Percentiles rank a stretch among this genome's conserved stretches.
phyloP scores from a whole-genome alignment of 768 basidiomycete genomes.

The Exidia glandulosa region DNA sequence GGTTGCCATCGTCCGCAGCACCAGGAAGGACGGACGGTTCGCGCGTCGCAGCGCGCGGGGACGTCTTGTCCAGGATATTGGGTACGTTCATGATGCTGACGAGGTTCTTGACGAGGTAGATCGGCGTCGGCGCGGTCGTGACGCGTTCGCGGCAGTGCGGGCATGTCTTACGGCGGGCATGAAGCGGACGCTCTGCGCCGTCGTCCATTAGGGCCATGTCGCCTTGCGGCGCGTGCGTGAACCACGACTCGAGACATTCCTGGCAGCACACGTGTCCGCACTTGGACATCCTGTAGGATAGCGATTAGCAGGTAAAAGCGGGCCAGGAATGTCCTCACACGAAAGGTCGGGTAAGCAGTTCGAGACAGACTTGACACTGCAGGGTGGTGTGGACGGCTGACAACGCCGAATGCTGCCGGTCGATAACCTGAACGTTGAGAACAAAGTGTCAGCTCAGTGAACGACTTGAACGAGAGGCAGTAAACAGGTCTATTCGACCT shows the following conservation, averaged over 20 bases:
- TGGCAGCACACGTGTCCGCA: slow-evolving; percentile 7
- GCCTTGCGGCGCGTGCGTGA: slow-evolving; percentile 35
- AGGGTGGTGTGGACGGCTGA: slow-evolving; percentile 47
- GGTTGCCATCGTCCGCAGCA: slow-evolving; percentile 30
- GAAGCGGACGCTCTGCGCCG: slow-evolving; percentile 10
- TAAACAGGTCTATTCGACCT: too few relatives aligned
- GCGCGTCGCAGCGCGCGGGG: slow-evolving; percentile 11
- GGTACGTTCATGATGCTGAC: slow-evolving; percentile 40
- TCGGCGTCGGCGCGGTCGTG: slow-evolving; percentile 33
- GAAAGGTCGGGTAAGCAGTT: slow-evolving; percentile 61
- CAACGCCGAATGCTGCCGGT: slow-evolving; percentile 43
- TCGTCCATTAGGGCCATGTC: slow-evolving; percentile 9
- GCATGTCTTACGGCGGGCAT: slow-evolving; percentile 29
- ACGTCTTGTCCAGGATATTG: slow-evolving; percentile 27
- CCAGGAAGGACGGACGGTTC: slow-evolving; percentile 6
- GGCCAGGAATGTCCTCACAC: slow-evolving; percentile 70
- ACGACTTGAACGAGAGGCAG: too few relatives aligned
- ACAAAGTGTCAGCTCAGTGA: too few relatives aligned
- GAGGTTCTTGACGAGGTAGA: slow-evolving; percentile 38
- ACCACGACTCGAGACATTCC: slow-evolving; percentile 55
- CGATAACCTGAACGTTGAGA: slow-evolving; percentile 34
- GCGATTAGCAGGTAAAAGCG: slow-evolving; percentile 40
- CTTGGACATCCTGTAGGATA: background rate
- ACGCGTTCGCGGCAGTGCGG: slow-evolving; percentile 36
- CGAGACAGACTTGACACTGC: slow-evolving; percentile 72